Conservation (phyloP, 225 moss, liverwort and hornwort species). For the Lunularia cruciata region DNA sequence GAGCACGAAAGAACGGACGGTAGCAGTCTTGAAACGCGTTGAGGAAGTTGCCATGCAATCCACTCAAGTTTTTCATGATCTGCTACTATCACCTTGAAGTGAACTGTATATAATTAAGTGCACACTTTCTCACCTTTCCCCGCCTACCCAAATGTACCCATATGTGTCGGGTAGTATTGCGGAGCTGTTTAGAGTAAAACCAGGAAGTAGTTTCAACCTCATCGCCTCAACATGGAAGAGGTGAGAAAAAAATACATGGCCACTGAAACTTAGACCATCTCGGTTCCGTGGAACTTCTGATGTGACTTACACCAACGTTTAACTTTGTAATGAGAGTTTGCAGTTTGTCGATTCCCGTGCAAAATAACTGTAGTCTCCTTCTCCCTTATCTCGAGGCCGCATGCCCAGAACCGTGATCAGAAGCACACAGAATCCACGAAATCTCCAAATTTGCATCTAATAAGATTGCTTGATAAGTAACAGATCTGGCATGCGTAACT, state of each 20-base stretch:
- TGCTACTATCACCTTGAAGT: slow-evolving; percentile 24
- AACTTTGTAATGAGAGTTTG: not conserved
- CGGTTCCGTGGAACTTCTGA: not conserved
- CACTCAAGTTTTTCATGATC: slow-evolving; percentile 33
- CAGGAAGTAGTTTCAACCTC: not conserved
- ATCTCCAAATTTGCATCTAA: no score
- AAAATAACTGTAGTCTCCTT: not conserved
- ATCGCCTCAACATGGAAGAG: not conserved
- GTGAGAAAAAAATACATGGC: not conserved
- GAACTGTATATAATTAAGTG: not conserved
- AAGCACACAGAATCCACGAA: no score
- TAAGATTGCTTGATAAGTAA: not conserved
- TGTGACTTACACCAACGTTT: not conserved
- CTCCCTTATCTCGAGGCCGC: no score
- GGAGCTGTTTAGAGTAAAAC: not conserved
- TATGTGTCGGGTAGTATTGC: slow-evolving; percentile 2
- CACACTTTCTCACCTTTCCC: not conserved
- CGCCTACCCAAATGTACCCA: not conserved
- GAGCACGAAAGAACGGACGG: slow-evolving; percentile 57
- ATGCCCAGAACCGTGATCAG: no score
- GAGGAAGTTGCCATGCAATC: slow-evolving; percentile 40
- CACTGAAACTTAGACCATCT: not conserved
- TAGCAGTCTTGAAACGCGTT: slow-evolving; percentile 45
- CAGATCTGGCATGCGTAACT: not conserved
- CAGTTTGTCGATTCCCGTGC: not conserved